These are phyloP conservation scores for Scenedesmus sp. DNA, from an alignment of 163 green algal species.

Conservation along the genomic window DNA sequence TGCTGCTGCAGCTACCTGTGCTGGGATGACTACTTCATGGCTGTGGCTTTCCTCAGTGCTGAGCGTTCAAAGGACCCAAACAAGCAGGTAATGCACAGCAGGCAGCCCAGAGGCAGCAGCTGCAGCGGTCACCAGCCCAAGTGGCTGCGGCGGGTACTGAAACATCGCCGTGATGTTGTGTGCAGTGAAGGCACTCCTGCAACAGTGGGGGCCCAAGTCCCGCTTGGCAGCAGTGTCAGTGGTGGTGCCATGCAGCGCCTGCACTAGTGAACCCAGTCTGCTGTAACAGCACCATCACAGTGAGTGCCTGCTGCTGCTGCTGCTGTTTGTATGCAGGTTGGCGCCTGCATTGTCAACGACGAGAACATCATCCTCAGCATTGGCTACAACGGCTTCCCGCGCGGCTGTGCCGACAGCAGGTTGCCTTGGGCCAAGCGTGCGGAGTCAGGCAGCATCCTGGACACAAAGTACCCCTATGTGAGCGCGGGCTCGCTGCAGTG, in stretches of 20 bases:
- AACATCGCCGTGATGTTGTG: background rate
- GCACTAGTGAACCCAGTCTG: background rate
- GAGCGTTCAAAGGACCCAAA: constrained; percentile 97
- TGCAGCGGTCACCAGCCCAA: background rate
- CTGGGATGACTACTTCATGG: constrained; percentile 99
- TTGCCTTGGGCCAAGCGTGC: constrained; percentile 95
- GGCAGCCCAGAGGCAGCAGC: background rate
- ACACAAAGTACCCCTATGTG: constrained; percentile 96
- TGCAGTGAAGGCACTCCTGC: too few species aligned
- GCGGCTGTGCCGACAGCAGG: constrained; percentile 80
- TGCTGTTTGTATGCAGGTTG: constrained; percentile 77
- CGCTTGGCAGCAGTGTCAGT: too few species aligned
- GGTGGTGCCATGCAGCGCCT: too few species aligned
- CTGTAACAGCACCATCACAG: background rate
- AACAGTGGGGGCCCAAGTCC: too few species aligned
- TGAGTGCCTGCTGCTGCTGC: background rate
- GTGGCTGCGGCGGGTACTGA: background rate
- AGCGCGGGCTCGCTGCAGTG: background rate
- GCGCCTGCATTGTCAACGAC: constrained; percentile 91
- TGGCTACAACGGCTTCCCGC: constrained; percentile 97
- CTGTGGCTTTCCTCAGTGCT: constrained; percentile 94
- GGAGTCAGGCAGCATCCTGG: constrained; percentile 65
- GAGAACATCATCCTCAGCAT: constrained; percentile 97
- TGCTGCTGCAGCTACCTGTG: constrained; percentile 81
- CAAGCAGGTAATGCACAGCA: constrained; percentile 87